Evolutionary conservation across 305 asterid species (phyloP).

Genomic region (Solanum hybrid): DNA sequence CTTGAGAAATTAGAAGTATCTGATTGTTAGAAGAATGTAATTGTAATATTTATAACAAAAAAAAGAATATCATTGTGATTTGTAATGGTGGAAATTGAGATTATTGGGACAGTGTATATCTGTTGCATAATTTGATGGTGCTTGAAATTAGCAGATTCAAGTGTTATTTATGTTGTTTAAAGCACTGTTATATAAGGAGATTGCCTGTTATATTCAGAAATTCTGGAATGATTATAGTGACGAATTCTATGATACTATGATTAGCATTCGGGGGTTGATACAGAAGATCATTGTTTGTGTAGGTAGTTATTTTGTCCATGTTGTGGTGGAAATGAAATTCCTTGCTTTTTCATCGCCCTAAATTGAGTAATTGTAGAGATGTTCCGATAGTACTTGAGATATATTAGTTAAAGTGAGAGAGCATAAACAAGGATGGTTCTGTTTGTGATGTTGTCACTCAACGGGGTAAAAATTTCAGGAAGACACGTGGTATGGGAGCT

Average conservation of each 20-base stretch:
- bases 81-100: background rate
- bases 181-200: background rate
- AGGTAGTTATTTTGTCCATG: background rate
- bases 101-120: background rate
- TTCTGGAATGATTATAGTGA: background rate
- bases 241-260: background rate
- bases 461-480: constrained; percentile 1
- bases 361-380: background rate
- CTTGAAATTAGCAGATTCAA: background rate
- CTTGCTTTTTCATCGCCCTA: background rate
- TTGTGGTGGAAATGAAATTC: background rate
- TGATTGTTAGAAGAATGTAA: background rate
- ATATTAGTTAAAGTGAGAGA: background rate
- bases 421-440: background rate
- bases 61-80: background rate
- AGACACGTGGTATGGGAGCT: constrained; percentile 30
- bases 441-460: background rate
- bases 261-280: background rate
- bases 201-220: background rate
- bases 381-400: background rate
- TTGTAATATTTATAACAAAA: background rate
- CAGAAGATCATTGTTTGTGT: background rate
- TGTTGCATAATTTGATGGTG: background rate
- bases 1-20: background rate
- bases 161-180: background rate